Evolutionary conservation across 2,329 filamentous ascomycete species (phyloP), one percentile per base, ranked within the genome.

Genomic region (Blastomyces percursus): DNA sequence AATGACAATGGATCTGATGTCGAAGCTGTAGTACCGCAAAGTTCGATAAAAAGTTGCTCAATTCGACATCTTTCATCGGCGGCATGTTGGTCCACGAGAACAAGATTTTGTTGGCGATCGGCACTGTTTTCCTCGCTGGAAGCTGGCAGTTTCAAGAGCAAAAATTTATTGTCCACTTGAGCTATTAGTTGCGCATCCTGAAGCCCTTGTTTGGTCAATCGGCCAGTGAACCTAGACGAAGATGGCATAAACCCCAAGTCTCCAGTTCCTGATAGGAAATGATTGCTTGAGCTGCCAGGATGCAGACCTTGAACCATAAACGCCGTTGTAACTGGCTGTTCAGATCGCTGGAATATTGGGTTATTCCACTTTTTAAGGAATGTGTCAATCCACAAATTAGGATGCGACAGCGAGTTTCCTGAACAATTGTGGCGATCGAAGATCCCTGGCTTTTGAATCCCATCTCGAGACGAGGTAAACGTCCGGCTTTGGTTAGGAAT

Each of bases 21-120:
- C 16, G 56, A 60, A 42, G 40, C 8, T 63, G 70, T 62, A 65
- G 69, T 71, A 6, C 64, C 65, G 67, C 80, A 85, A 40, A 89
- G 75, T 2, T 84, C 80, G 30, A 71, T 65, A 71, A 95, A 85
- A 0, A 99, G 79, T 0, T 74, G 72, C 71, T 99, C 94, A 0
- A 97, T 82, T 1, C 86, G 86, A 65, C 89, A 86, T 55, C 94
- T 83, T 76, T 99, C 94, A 71, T 96, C 93, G 2, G 92, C 94
- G 0, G 94, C 94, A 71, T 99, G 94, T 70, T 99, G 94, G 70
- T 99, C 94, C 6, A 96, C 81, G 48, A 96, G 79, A 0, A 96
- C 81, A 4, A 97, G 76, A 1, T 85, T 67, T 2, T 71, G 71
- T 62, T 66, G 51, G 8, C 61, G 12, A 58, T 64, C 16, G 55